Evolutionary conservation across 2,329 filamentous ascomycete genomes (phyloP).

Genomic region (Nothomitra cinnamomea): DNA sequence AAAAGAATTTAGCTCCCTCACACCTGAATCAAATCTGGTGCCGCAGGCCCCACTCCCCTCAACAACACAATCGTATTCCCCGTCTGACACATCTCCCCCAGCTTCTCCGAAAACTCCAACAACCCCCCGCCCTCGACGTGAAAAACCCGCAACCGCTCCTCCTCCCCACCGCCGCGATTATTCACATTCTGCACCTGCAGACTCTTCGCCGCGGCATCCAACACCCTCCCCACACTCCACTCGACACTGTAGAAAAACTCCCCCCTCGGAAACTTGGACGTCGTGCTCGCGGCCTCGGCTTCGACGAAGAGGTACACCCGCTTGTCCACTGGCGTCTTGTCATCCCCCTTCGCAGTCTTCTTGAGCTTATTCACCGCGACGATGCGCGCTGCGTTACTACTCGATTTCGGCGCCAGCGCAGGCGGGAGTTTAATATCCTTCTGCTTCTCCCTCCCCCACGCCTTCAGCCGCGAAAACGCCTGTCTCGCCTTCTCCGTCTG

Average conservation of each 20-base stretch:
- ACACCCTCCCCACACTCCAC: constrained; percentile 74
- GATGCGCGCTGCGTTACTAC: constrained; percentile 44
- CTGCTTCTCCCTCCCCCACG: constrained; percentile 65
- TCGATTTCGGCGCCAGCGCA: constrained; percentile 34
- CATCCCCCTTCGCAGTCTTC: constrained; percentile 77
- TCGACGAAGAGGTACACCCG: constrained; percentile 84
- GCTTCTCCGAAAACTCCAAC: constrained; percentile 74
- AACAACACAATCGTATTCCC: constrained; percentile 85
- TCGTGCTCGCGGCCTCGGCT: constrained; percentile 72
- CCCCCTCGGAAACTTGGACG: constrained; percentile 58
- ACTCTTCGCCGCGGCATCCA: constrained; percentile 61
- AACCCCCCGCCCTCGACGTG: constrained; percentile 81
- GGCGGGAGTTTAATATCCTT: constrained; percentile 32
- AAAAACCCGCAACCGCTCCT: constrained; percentile 70
- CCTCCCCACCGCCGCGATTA: constrained; percentile 58
- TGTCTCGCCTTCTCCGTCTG: constrained; percentile 48
- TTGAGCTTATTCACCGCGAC: constrained; percentile 64
- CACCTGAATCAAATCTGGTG: constrained; percentile 50
- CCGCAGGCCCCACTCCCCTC: constrained; percentile 64
- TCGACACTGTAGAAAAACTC: constrained; percentile 68
- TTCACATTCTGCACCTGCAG: constrained; percentile 74
- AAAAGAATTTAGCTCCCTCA: constrained; percentile 13
- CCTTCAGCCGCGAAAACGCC: constrained; percentile 59
- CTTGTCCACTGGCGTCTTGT: constrained; percentile 63
- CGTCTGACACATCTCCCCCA: constrained; percentile 53